phyloP scores from a whole-genome alignment of 1,139 yeast species.

The Blastobotrys malaysiensis region DNA sequence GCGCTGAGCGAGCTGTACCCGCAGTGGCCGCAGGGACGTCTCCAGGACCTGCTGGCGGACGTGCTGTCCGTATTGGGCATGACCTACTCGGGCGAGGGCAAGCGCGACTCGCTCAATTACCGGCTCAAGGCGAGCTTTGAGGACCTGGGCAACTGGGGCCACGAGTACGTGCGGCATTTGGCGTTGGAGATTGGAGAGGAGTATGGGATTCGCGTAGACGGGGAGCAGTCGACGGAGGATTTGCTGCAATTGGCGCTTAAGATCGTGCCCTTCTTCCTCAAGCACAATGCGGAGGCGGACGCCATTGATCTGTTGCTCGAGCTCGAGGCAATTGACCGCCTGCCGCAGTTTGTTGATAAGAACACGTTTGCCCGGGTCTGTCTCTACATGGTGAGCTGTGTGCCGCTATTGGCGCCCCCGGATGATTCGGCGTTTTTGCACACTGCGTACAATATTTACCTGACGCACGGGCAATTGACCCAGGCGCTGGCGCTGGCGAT shows the following conservation, averaged over 20 bases:
- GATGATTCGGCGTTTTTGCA: slow-evolving; percentile 82
- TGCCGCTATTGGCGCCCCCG: slow-evolving; percentile 91
- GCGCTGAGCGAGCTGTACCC: slow-evolving; percentile 59
- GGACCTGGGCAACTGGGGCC: slow-evolving; percentile 89
- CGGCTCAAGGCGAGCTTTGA: slow-evolving; percentile 58
- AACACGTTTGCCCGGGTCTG: slow-evolving; percentile 85
- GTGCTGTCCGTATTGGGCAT: slow-evolving; percentile 88
- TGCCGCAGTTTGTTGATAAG: slow-evolving; percentile 80
- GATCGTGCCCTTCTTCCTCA: slow-evolving; percentile 83
- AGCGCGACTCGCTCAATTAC: slow-evolving; percentile 74
- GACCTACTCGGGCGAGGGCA: slow-evolving; percentile 86
- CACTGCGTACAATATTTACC: slow-evolving; percentile 86
- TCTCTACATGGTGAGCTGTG: slow-evolving; percentile 91
- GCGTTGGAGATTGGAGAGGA: slow-evolving; percentile 93
- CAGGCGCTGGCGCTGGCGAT: slow-evolving; percentile 89
- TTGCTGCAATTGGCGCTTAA: slow-evolving; percentile 64
- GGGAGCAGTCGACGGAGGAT: slow-evolving; percentile 36
- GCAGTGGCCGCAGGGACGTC: slow-evolving; percentile 48
- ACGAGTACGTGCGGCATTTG: slow-evolving; percentile 92
- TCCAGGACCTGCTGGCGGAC: slow-evolving; percentile 60
- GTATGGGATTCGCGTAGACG: slow-evolving; percentile 61
- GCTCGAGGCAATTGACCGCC: slow-evolving; percentile 76
- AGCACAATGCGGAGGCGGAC: slow-evolving; percentile 97
- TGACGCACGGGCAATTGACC: slow-evolving; percentile 72
- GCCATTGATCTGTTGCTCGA: slow-evolving; percentile 92